Percentiles rank a stretch among this genome's conserved stretches.
phyloP scores from a whole-genome alignment of 768 basidiomycete species.

The Leccinum disarticulatum region DNA sequence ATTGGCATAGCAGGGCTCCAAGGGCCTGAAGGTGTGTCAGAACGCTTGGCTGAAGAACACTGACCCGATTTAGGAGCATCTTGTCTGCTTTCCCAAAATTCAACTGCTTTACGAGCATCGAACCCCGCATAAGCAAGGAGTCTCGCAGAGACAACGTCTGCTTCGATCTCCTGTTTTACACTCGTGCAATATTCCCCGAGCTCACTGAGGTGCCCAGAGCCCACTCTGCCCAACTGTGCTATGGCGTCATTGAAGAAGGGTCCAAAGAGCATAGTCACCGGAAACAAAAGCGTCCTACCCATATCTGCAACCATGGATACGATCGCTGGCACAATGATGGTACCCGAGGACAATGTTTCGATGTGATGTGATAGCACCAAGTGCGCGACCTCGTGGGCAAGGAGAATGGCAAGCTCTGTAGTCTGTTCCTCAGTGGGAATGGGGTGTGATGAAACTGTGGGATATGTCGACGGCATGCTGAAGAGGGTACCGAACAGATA shows the following conservation, averaged over 20 bases:
- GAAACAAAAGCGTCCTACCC: slow-evolving; percentile 77
- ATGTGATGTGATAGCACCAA: slow-evolving; percentile 88
- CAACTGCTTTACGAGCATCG: slow-evolving; percentile 78
- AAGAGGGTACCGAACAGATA: slow-evolving; percentile 47
- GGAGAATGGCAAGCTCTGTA: slow-evolving; percentile 81
- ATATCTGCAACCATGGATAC: slow-evolving; percentile 77
- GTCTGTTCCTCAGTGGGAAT: slow-evolving; percentile 81
- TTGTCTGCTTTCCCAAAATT: slow-evolving; percentile 75
- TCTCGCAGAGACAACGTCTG: slow-evolving; percentile 84
- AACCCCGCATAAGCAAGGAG: slow-evolving; percentile 92
- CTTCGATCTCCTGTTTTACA: slow-evolving; percentile 86
- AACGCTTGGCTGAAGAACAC: slow-evolving; percentile 19
- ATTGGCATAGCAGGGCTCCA: slow-evolving; percentile 29
- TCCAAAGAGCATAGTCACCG: slow-evolving; percentile 87
- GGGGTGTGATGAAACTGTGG: slow-evolving; percentile 39
- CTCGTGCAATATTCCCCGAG: slow-evolving; percentile 76
- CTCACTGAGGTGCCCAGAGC: slow-evolving; percentile 72
- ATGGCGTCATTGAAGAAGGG: slow-evolving; percentile 96
- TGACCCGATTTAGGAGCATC: slow-evolving; percentile 23
- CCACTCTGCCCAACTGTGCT: slow-evolving; percentile 74
- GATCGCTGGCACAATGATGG: slow-evolving; percentile 78
- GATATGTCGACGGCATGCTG: slow-evolving; percentile 31
- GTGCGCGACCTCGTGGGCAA: slow-evolving; percentile 94
- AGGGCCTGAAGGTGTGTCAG: slow-evolving; percentile 8
- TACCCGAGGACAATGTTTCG: slow-evolving; percentile 84